Evolutionary conservation across 2,329 filamentous ascomycete species (phyloP).

Genomic region (Diplodia mutila): DNA sequence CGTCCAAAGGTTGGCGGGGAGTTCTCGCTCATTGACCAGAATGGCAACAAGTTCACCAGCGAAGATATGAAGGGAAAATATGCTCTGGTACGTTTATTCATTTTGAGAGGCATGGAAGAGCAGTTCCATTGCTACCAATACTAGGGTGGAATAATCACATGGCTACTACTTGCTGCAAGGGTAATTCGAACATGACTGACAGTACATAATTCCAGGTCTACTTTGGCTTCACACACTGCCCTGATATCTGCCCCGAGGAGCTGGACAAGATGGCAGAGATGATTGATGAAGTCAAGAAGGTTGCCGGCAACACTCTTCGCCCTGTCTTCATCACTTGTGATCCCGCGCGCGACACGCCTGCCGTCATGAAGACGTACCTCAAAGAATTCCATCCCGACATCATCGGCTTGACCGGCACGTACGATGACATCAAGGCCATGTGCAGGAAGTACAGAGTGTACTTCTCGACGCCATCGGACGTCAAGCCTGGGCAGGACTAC

Average conservation of each 20-base stretch:
- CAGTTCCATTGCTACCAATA: not conserved
- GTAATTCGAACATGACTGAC: not conserved
- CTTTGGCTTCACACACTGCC: conserved; percentile 98
- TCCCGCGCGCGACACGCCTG: conserved; percentile 84
- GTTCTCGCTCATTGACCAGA: conserved; percentile 80
- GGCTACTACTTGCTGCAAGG: no score
- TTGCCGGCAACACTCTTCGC: conserved; percentile 59
- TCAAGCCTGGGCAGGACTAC: conserved; percentile 94
- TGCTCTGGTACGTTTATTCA: conserved; percentile 63
- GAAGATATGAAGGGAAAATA: conserved; percentile 86
- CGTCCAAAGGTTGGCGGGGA: conserved; percentile 89
- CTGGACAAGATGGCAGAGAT: conserved; percentile 99
- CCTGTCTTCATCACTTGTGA: conserved; percentile 97
- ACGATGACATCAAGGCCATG: conserved; percentile 89
- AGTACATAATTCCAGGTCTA: conserved; percentile 67
- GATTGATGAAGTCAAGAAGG: conserved; percentile 69
- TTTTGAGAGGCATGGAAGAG: no score
- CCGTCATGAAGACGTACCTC: conserved; percentile 82
- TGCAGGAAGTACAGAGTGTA: conserved; percentile 98
- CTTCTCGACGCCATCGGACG: conserved; percentile 87
- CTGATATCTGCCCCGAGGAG: conserved; percentile 98
- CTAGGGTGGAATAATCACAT: no score
- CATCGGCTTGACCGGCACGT: conserved; percentile 87
- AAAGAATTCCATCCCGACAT: conserved; percentile 87
- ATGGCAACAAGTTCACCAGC: conserved; percentile 77